phyloP scores from a whole-genome alignment of 768 basidiomycete genomes.

The Ramaria sp. region DNA sequence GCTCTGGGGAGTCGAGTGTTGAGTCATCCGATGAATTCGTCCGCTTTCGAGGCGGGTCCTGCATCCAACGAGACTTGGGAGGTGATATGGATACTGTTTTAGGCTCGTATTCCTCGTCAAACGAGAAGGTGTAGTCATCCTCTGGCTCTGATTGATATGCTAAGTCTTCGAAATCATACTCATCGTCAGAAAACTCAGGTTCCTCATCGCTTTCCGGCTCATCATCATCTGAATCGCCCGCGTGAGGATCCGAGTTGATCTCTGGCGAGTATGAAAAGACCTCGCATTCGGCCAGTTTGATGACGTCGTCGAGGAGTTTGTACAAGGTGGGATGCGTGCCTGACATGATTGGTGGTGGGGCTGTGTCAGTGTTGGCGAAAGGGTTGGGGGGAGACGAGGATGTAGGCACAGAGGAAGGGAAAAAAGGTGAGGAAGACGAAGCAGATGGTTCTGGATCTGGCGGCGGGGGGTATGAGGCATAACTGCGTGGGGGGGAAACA shows the following conservation, averaged over 20 bases:
- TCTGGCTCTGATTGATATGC: conserved; percentile 29
- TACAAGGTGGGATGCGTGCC: conserved; percentile 86
- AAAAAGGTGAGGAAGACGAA: conserved; percentile 28
- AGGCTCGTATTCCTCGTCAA: conserved; percentile 64
- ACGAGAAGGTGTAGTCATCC: conserved; percentile 64
- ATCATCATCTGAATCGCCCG: conserved; percentile 68
- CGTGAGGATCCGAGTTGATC: conserved; percentile 90
- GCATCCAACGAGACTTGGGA: conserved; percentile 24
- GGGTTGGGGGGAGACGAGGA: conserved; percentile 59
- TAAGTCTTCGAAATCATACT: conserved; percentile 28
- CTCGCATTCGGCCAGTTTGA: conserved; percentile 86
- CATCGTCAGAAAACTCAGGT: conserved; percentile 51
- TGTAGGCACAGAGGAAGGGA: conserved; percentile 64
- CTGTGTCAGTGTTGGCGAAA: conserved; percentile 49
- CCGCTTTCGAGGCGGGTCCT: conserved; percentile 20
- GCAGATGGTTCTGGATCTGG: conserved; percentile 32
- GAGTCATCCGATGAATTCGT: conserved; percentile 23
- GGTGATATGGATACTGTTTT: conserved; percentile 33
- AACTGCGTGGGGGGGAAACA: conserved; percentile 62
- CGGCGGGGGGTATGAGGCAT: conserved; percentile 78
- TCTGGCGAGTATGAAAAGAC: conserved; percentile 93
- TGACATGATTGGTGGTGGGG: conserved; percentile 61
- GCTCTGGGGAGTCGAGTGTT: conserved; percentile 11
- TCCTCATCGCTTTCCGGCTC: conserved; percentile 44
- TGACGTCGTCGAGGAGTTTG: conserved; percentile 80